Base-by-base conservation (phyloP, 2,329 filamentous ascomycete species). In the Ophiocordyceps australis region DNA sequence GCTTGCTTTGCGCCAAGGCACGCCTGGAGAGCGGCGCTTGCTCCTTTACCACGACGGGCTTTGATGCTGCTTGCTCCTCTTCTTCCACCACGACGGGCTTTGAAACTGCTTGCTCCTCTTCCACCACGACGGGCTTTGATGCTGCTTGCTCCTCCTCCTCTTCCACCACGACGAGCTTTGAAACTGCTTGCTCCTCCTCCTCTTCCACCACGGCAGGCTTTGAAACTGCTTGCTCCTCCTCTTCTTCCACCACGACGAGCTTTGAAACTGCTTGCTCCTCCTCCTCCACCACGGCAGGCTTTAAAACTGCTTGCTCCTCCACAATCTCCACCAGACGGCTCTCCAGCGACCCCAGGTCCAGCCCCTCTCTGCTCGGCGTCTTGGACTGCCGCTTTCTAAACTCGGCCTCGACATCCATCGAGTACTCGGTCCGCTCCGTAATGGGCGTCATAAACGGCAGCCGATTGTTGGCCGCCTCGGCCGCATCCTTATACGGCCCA, bases 381-480 rank as follows among this genome's bases (percentile, higher is more conserved):
- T 89, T 92, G 25, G 70, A 63, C 27, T 62, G 63, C 64, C 63
- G 46, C 66, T 65, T 37, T 57, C 58, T n/a, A n/a, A n/a, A 52
- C 27, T 68, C 62, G 16, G 66, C 71, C 5, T 67, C 65, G 22
- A 75, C 52, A 19, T 75, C 75, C 5, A 95, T 54, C 1, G 85
- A 94, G 9, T 74, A 78, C 50, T 98, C 89, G 0, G 89, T 98
- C 39, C 82, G 74, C 49, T 98, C 89, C 2, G 89, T 86, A 36
- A 98, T 98, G 2, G 89, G 89, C 0, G 89, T 98, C 89, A 98
- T 95, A 47, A 95, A 98, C 4, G 86, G 89, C 8, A 95, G 60
- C 28, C 85, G 75, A 50, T 85, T 93, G 42, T 94, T 91, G 31
- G 83, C 82, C 48, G 75, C 63, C 46, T 83, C 66, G 19, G 57